Conservation (phyloP, 139 green algal genomes). For the Gonium pectorale region DNA sequence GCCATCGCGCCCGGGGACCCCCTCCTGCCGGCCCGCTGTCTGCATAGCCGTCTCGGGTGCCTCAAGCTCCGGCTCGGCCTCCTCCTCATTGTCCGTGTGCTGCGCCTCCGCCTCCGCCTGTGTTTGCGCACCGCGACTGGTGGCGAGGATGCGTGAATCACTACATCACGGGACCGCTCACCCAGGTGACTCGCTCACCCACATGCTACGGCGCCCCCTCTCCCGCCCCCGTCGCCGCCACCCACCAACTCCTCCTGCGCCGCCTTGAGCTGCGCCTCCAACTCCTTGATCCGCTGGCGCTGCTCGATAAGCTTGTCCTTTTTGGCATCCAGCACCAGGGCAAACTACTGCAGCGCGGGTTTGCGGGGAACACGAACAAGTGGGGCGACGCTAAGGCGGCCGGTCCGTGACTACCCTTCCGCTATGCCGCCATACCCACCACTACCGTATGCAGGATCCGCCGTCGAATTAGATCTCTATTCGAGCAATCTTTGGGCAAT, state of each 20-base stretch:
- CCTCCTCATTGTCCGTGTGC: not conserved
- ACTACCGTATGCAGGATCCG: too few relatives aligned
- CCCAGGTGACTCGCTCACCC: too few relatives aligned
- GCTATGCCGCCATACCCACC: too few relatives aligned
- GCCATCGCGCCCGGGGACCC: too few relatives aligned
- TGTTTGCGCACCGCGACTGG: not conserved
- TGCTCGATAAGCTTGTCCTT: constrained; percentile 22
- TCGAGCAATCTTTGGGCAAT: too few relatives aligned
- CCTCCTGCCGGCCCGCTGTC: too few relatives aligned
- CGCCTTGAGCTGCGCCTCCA: not conserved
- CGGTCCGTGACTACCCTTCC: not conserved
- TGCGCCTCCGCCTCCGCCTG: constrained; percentile 10
- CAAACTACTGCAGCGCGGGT: constrained; percentile 14
- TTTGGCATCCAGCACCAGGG: constrained; percentile 33
- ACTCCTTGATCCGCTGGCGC: not conserved
- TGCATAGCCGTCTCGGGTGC: too few relatives aligned
- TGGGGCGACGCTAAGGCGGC: not conserved
- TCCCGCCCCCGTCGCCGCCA: not conserved
- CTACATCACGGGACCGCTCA: too few relatives aligned
- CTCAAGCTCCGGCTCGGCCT: constrained; percentile 1
- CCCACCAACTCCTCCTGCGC: constrained; percentile 20
- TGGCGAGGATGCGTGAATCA: too few relatives aligned
- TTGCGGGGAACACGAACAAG: not conserved
- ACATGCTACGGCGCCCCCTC: too few relatives aligned
- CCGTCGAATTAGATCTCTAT: too few relatives aligned